Base-by-base conservation (phyloP, 495 filamentous ascomycete genomes). In the Tuber brumale region DNA sequence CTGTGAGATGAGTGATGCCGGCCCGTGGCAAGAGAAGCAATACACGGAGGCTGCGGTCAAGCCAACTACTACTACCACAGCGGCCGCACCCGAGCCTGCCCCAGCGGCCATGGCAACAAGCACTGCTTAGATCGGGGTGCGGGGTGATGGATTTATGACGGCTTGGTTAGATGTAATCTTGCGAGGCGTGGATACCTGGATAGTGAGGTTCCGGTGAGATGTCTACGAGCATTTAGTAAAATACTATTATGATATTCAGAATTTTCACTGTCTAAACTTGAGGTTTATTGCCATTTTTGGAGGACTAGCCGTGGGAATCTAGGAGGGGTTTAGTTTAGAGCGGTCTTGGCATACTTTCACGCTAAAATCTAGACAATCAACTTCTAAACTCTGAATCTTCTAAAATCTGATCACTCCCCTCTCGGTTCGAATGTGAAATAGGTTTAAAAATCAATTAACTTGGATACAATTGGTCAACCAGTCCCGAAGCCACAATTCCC, bases 21-120 rank as follows among this genome's bases (percentile, higher is more conserved):
- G 95, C 70, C 95, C 95, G 48, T 98, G 95, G 94, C 89, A 91
- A 75, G 95, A 98, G 79, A 75, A 89, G 31, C 84, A 94, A 84
- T 95, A 72, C 46, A 44, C 57, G 16, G 27, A 70, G 41, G 39
- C 77, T 5, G 39, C 48, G 42, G 35, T 75, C 71, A 39, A 45
- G 1, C 66, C 70, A 19, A 66, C 74, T 21, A 19, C 76, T 72
- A 48, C 79, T 37, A 74, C 81, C 35, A 73, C 73, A 23, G 74
- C 80, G 31, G 51, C 75, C 51, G 82, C 70, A 12, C 75, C 71
- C 14, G 61, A 72, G 21, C 72, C 70, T 21, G 48, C 57, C 73
- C 79, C 70, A 23, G 70, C 43, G 66, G 79, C 71, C 23, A 21
- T 27, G 70, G 70, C 70, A n/a, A 45, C 39, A n/a, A 21, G 0